These are phyloP conservation scores for Monilinia laxa DNA, from an alignment of 2,329 filamentous ascomycete species.

Conservation along the genomic window DNA sequence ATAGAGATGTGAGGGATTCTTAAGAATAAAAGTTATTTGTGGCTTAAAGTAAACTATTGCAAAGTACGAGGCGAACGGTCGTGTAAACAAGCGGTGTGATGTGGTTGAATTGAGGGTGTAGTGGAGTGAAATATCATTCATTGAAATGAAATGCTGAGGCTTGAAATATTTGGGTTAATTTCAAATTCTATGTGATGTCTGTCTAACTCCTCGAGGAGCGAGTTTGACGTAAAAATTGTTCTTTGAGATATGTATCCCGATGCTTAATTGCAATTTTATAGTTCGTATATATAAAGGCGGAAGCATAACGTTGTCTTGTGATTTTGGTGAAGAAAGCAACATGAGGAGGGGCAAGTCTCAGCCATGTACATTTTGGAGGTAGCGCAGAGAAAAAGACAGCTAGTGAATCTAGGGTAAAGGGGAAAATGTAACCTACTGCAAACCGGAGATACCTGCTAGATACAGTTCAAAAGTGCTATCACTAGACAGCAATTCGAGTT, in stretches of 20 bases:
- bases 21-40: slow-evolving; percentile 1
- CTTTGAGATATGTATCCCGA: neutral
- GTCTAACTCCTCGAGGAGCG: neutral
- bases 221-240: neutral
- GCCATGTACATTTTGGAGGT: neutral
- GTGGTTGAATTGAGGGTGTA: slow-evolving; percentile 10
- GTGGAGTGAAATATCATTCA: slow-evolving; percentile 13
- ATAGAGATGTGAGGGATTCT: neutral
- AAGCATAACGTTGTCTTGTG: slow-evolving; percentile 7
- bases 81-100: slow-evolving; percentile 14
- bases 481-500: slow-evolving; percentile 5
- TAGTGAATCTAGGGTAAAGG: neutral
- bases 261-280: neutral
- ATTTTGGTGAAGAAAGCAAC: neutral
- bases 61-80: slow-evolving; percentile 4
- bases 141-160: slow-evolving; percentile 2
- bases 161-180: neutral
- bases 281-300: neutral
- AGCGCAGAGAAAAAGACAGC: neutral
- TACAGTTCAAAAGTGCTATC: slow-evolving; percentile 7
- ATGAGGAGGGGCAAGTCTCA: slow-evolving; percentile 10
- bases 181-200: neutral
- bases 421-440: neutral
- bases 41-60: slow-evolving; percentile 1
- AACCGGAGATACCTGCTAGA: neutral